phyloP scores from a whole-genome alignment of 1,139 yeast genomes.

The Meyerozyma smithsonii region DNA sequence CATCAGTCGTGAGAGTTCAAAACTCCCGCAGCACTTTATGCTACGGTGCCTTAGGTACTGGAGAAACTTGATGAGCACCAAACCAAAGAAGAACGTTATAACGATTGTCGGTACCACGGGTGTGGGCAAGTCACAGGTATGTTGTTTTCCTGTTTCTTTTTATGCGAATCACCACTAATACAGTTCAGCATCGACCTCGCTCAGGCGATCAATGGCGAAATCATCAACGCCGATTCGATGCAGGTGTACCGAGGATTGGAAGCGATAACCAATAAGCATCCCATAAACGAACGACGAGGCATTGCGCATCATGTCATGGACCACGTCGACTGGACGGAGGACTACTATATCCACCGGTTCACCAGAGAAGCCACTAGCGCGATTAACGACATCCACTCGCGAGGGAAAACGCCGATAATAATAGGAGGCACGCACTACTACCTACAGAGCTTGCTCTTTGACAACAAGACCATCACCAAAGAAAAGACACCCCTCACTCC shows the following conservation, averaged over 20 bases:
- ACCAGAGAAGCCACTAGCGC: constrained; percentile 59
- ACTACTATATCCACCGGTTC: constrained; percentile 80
- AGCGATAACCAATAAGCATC: constrained; percentile 88
- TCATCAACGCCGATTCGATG: constrained; percentile 96
- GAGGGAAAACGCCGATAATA: constrained; percentile 77
- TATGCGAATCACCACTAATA: not conserved
- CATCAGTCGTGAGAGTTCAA: not conserved
- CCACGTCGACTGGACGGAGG: constrained; percentile 75
- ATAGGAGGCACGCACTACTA: constrained; percentile 98
- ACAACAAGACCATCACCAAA: constrained; percentile 51
- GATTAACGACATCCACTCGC: constrained; percentile 59
- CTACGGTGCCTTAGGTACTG: constrained; percentile 9
- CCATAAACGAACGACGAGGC: constrained; percentile 66
- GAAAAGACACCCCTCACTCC: constrained; percentile 25
- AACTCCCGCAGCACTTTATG: not conserved
- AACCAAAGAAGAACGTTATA: constrained; percentile 40
- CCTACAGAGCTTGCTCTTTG: constrained; percentile 69
- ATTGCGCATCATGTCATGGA: constrained; percentile 84
- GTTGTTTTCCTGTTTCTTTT: constrained; percentile 13
- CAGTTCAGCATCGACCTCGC: constrained; percentile 77
- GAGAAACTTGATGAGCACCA: constrained; percentile 17
- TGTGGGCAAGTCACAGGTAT: constrained; percentile 88
- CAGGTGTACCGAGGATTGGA: constrained; percentile 78
- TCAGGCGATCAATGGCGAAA: constrained; percentile 72
- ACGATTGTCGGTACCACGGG: constrained; percentile 96